Percentiles rank a stretch among this genome's conserved stretches.
phyloP scores from a whole-genome alignment of 1,139 yeast species.

The Blastobotrys petasosporus region DNA sequence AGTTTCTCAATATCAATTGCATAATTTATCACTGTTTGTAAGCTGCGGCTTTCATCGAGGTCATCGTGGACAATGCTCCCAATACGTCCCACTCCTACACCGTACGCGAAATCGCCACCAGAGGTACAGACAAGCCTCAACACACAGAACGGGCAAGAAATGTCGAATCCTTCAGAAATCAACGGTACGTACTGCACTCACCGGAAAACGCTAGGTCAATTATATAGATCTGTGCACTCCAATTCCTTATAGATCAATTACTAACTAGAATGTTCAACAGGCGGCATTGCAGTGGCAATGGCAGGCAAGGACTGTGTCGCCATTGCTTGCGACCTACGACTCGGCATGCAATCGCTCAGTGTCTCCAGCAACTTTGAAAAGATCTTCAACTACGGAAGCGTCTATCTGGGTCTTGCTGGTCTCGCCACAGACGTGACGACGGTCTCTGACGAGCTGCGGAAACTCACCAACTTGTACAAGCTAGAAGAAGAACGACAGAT shows the following conservation, averaged over 20 bases:
- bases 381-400: conserved; percentile 78
- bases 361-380: conserved; percentile 90
- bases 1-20: no score
- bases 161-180: conserved; percentile 34
- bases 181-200: conserved; percentile 26
- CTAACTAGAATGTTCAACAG: conserved; percentile 29
- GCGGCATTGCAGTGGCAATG: conserved; percentile 98
- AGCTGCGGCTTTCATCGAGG: no score
- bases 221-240: not conserved
- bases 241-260: not conserved
- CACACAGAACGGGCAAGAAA: conserved; percentile 7
- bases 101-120: no score
- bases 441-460: conserved; percentile 69
- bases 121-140: no score
- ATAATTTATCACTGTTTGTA: no score
- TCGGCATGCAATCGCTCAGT: conserved; percentile 92
- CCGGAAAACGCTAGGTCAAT: not conserved
- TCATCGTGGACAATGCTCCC: no score
- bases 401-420: conserved; percentile 88
- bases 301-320: conserved; percentile 98
- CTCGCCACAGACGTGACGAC: conserved; percentile 92
- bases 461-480: conserved; percentile 82
- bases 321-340: conserved; percentile 89
- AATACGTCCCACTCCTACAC: no score
- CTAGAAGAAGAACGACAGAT: conserved; percentile 85